A percentile compares a stretch with the other conserved stretches of the same genome.
These are phyloP conservation scores for Funneliformis geosporum DNA, from an alignment of 192 early-diverging fungal genomes.

Conservation along the genomic window DNA sequence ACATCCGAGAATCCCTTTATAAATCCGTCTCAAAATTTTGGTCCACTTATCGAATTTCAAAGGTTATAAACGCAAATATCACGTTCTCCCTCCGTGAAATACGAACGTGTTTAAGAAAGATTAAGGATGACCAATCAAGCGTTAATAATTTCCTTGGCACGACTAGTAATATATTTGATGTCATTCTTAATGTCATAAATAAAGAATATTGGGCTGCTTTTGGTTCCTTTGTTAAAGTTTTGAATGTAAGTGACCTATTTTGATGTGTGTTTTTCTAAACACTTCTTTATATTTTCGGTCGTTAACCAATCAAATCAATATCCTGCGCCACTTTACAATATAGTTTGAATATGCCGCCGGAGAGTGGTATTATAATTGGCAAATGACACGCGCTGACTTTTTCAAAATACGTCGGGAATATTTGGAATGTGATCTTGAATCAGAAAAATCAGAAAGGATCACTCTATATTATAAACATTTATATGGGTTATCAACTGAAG, in stretches of 20 bases:
- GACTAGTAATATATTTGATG: background rate
- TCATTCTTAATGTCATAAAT: background rate
- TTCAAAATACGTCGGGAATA: background rate
- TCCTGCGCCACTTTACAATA: background rate
- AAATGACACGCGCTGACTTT: background rate
- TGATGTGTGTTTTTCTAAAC: background rate
- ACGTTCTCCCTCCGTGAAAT: slow-evolving; percentile 1
- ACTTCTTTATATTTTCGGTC: too few relatives aligned
- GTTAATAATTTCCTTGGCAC: too few relatives aligned
- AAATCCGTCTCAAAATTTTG: background rate
- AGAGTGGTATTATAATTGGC: slow-evolving; percentile 3
- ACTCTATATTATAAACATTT: background rate
- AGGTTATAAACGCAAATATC: background rate
- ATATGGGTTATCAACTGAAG: background rate
- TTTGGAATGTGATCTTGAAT: background rate
- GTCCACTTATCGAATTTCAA: background rate
- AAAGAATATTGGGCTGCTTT: background rate
- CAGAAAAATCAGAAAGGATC: background rate
- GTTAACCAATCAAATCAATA: background rate
- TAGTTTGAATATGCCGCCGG: slow-evolving; percentile 11
- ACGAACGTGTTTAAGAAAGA: background rate
- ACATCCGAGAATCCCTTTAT: background rate
- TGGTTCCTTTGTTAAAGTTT: background rate
- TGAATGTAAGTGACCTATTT: background rate
- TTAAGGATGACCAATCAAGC: background rate